phyloP scores from a whole-genome alignment of 768 basidiomycete genomes.

The Leccinum obscurum region DNA sequence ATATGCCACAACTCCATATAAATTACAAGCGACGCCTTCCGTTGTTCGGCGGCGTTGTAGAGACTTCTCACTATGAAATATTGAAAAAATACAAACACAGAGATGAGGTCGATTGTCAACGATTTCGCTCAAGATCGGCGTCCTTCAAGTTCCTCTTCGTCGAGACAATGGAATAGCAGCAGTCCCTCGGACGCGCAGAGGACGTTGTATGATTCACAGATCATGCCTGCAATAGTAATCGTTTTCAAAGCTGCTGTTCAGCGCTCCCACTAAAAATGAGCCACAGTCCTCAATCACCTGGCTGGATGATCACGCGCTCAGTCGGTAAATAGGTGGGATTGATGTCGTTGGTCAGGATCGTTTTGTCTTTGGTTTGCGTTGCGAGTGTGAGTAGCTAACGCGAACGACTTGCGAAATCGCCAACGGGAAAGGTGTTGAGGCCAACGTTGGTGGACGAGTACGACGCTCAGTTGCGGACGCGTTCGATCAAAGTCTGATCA shows the following conservation, averaged over 20 bases:
- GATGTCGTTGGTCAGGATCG: too few relatives aligned
- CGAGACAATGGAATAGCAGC: constrained; percentile 79
- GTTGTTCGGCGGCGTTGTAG: background rate
- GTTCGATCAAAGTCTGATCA: too few relatives aligned
- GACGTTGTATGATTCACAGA: constrained; percentile 67
- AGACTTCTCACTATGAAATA: constrained; percentile 59
- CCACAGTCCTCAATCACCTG: constrained; percentile 32
- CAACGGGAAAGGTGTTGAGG: too few relatives aligned
- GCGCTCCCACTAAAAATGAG: background rate
- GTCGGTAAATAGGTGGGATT: too few relatives aligned
- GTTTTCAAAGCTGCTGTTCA: constrained; percentile 14
- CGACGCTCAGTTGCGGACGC: too few relatives aligned
- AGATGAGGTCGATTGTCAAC: too few relatives aligned
- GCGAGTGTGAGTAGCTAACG: too few relatives aligned
- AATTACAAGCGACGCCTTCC: background rate
- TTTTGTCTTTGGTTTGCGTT: too few relatives aligned
- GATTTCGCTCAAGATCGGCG: too few relatives aligned
- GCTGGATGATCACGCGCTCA: constrained; percentile 58
- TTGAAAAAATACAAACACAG: constrained; percentile 86
- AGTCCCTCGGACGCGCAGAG: constrained; percentile 79
- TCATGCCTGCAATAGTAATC: constrained; percentile 69
- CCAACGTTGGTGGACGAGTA: too few relatives aligned
- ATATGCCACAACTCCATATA: too few relatives aligned
- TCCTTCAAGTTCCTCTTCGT: constrained; percentile 71
- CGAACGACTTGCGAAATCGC: too few relatives aligned